Conservation (phyloP, 495 filamentous ascomycete genomes). For the Xylaria scruposa region DNA sequence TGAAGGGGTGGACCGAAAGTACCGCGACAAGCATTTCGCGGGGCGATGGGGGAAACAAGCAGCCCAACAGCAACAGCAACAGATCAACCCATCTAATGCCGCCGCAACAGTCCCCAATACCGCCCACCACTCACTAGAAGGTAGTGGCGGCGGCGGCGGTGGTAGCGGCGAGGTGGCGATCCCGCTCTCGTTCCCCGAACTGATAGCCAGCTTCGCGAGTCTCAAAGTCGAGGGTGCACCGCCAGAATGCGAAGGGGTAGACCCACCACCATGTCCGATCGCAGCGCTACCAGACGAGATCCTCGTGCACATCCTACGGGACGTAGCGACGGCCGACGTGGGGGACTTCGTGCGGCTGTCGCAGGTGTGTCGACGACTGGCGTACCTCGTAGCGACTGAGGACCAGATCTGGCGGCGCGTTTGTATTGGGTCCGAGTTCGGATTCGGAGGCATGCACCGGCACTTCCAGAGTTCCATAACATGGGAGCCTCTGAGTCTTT, state of each 20-base stretch:
- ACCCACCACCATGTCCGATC: slow-evolving; percentile 77
- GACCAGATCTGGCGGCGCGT: slow-evolving; percentile 89
- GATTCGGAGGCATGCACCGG: slow-evolving; percentile 87
- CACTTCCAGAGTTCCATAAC: slow-evolving; percentile 69
- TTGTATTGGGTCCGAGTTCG: slow-evolving; percentile 71
- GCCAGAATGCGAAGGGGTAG: slow-evolving; percentile 66
- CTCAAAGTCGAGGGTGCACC: slow-evolving; percentile 65
- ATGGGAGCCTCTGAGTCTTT: slow-evolving; percentile 61
- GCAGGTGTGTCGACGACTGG: slow-evolving; percentile 84
- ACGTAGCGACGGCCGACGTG: slow-evolving; percentile 77
- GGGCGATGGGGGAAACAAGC: slow-evolving; percentile 52
- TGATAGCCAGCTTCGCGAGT: slow-evolving; percentile 76
- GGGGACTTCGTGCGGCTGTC: slow-evolving; percentile 79
- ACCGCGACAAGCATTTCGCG: slow-evolving; percentile 89
- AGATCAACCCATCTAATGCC: slow-evolving; percentile 61
- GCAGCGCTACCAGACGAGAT: slow-evolving; percentile 81
- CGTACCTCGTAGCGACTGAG: slow-evolving; percentile 83
- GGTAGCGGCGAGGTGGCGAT: slow-evolving; percentile 21
- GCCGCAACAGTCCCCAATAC: slow-evolving; percentile 60
- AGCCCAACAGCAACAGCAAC: slow-evolving; percentile 35
- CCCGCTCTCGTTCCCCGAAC: slow-evolving; percentile 62
- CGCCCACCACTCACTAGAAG: slow-evolving; percentile 65
- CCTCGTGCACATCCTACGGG: slow-evolving; percentile 72
- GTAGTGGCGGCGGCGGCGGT: slow-evolving; percentile 36
- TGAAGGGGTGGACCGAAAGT: slow-evolving; percentile 78